phyloP scores from a whole-genome alignment of 352 stramenopile genomes.

The Blastocystis sp. region DNA sequence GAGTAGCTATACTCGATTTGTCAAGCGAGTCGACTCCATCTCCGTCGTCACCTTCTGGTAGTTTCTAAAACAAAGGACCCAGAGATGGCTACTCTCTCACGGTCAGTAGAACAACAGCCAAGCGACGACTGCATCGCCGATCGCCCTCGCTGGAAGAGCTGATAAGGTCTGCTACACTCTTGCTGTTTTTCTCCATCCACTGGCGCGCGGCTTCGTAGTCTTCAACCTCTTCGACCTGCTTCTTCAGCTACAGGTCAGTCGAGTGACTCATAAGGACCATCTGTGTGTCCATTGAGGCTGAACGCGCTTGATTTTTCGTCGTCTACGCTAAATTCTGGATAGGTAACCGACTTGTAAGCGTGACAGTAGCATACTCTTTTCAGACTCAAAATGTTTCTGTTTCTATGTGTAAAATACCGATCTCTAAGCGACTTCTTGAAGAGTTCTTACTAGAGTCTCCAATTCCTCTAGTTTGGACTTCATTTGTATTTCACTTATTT shows the following conservation, averaged over 20 bases:
- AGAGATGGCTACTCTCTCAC: not conserved
- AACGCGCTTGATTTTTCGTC: not conserved
- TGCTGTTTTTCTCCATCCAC: conserved; percentile 26
- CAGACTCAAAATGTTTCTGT: not conserved
- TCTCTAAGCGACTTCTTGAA: not conserved
- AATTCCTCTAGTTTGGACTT: not conserved
- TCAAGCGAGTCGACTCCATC: not conserved
- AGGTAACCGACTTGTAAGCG: too few relatives aligned
- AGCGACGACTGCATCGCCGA: not conserved
- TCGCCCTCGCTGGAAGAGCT: not conserved
- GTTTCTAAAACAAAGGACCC: not conserved
- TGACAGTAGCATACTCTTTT: not conserved
- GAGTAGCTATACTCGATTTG: not conserved
- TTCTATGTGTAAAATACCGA: not conserved
- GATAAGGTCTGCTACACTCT: not conserved
- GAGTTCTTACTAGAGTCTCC: not conserved
- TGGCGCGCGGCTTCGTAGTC: conserved; percentile 3
- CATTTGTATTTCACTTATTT: not conserved
- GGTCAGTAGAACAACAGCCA: conserved; percentile 3
- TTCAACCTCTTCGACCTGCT: not conserved
- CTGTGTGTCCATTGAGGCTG: not conserved
- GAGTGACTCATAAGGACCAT: not conserved
- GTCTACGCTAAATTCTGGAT: not conserved
- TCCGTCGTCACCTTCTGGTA: not conserved
- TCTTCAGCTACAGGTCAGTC: not conserved